These are phyloP conservation scores for Plasmodium chabaudi DNA, from an alignment of 169 alveolate genomes.

Conservation along the genomic window DNA sequence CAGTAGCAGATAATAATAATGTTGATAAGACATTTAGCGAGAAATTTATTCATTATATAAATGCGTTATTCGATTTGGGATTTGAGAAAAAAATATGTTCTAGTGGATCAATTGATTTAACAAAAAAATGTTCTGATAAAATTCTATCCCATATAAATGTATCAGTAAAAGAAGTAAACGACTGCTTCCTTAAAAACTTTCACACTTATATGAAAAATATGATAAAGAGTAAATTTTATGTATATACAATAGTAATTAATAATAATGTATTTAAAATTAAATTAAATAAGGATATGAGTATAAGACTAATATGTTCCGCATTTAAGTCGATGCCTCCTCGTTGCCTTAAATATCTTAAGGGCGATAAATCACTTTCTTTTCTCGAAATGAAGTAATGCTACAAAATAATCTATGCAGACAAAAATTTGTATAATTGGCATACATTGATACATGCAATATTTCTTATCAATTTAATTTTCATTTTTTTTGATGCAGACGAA, in stretches of 20 bases:
- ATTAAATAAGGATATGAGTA: constrained; percentile 53
- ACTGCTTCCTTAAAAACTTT: constrained; percentile 49
- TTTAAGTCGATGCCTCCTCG: constrained; percentile 44
- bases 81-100: constrained; percentile 60
- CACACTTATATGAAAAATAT: constrained; percentile 57
- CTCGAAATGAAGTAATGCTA: neutral
- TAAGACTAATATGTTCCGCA: constrained; percentile 50
- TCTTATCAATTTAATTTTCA: neutral
- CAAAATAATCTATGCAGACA: neutral
- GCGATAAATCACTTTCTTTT: neutral
- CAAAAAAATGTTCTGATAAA: constrained; percentile 67
- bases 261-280: constrained; percentile 48
- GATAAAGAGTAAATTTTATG: constrained; percentile 65
- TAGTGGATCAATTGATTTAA: constrained; percentile 52
- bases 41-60: constrained; percentile 42
- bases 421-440: neutral
- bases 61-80: constrained; percentile 63
- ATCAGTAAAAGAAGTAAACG: constrained; percentile 39
- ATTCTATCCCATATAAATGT: constrained; percentile 17
- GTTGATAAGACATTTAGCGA: constrained; percentile 37
- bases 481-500: neutral
- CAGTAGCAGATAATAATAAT: neutral
- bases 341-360: constrained; percentile 26
- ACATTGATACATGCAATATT: neutral
- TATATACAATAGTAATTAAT: constrained; percentile 56